Base-by-base conservation (phyloP, 371 early-diverging fungal species). In the Actinomortierella wolfii region DNA sequence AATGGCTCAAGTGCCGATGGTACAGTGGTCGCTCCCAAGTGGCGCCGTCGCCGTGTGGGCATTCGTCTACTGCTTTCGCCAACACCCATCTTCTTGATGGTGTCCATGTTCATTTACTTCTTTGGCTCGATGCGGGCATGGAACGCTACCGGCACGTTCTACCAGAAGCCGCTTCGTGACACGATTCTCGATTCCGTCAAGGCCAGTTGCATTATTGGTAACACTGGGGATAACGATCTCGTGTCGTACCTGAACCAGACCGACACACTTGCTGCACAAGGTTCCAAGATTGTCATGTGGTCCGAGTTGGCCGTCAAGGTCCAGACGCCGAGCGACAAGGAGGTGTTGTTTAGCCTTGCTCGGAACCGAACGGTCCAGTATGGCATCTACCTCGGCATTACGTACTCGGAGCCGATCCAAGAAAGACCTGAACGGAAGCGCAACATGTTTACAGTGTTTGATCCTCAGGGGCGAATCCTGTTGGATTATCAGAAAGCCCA, bases 401-500 rank as follows among this genome's bases (percentile, higher is more conserved):
- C 79, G 0, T 84, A 82, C 52, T 52, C 59, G 2, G 57, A 76
- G 47, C 62, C 51, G 13, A 29, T 71, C 25, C 58, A 62, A 25
- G 64, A 53, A 0, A 61, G 74, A 5, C 29, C 68, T 11, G 41
- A 54, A 40, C 11, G 17, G 42, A 61, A 21, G 17, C 59, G 76
- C 53, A 85, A 86, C 59, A 82, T 80, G 53, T 71, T 82, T 41
- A 78, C 78, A 0, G 56, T 86, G 0, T 60, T 84, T 41, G 77
- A 76, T 13, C 79, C 81, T n/a, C 47, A 66, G 11, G 86, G 86
- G 1, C 59, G 80, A 0, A 63, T 84, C 14, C 66, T 66, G 11
- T 76, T 84, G 29, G 66, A 81, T 25, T 86, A 84, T 59, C 78
- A 78, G 26, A 86, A 86, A 50, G 79, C 83, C 0, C 63, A 84